Base-by-base conservation (phyloP, 257 asterid species). In the Linderniella brevidens region DNA sequence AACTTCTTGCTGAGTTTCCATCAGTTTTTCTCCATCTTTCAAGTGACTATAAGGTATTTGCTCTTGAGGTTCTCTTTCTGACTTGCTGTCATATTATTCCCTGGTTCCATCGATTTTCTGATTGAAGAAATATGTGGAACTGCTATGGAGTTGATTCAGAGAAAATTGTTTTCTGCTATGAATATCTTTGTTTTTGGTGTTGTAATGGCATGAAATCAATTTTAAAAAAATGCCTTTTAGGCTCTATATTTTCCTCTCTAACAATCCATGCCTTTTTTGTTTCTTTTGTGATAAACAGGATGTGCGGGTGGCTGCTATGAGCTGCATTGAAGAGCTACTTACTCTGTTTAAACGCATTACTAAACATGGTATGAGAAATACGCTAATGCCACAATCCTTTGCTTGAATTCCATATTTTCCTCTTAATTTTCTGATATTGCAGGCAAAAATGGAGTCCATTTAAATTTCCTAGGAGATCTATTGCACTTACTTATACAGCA, bases 1-100 rank as follows among this genome's bases (percentile, higher is more conserved):
- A 79, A 60, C 66, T 84, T 54, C 66, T 79, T 18, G 56, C 64
- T 18, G 72, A 75, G 50, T 81, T 81, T 60, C 87, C 95, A 51
- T 66, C 79, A 17, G 44, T 79, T 59, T 87, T 90, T 41, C 87
- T 90, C 37, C 86, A 92, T 8, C 63, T 90, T 46, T 68, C 96
- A 15, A 77, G 85, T 68, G 85, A 74, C 54, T 58, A 64, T 58
- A 80, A 84, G 98, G 98, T 81, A 68, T 56, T 56, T 13, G 15
- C 44, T 50, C 50, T 41, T 13, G 32, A 25, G 32, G 53, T 29
- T 17, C 37, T 35, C n/a, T 17, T 35, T 19, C 39, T 36, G 42
- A 19, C 52, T 16, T 15, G 35, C n/a, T n/a, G 43, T 17, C 41
- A 35, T 17, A 15, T 59, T 25, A n/a, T 42, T 17, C 44, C 48